Percentiles rank a stretch among this genome's conserved stretches.
phyloP scores from a whole-genome alignment of 108 stramenopile genomes.

The Conticribra guillardii region DNA sequence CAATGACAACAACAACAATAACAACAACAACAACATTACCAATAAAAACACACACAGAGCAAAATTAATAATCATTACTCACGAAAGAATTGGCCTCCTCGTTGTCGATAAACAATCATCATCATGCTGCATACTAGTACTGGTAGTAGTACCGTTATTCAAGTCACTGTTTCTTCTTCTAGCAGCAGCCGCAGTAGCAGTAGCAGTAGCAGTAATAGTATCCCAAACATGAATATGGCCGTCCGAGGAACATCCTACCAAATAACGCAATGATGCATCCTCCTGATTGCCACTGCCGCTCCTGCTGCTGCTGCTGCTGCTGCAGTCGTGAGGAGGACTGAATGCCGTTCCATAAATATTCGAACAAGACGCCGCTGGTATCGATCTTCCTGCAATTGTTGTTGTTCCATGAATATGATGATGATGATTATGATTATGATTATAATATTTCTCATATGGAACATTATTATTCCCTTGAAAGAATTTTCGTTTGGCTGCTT shows the following conservation, averaged over 20 bases:
- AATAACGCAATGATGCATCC: too few species aligned
- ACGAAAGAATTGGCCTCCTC: slow-evolving; percentile 9
- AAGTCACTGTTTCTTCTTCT: not conserved
- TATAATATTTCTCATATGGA: not conserved
- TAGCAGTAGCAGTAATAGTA: not conserved
- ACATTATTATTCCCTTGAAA: not conserved
- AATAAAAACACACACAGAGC: not conserved
- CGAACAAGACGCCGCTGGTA: too few species aligned
- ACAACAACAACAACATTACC: too few species aligned
- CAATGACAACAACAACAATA: too few species aligned
- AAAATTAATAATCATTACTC: not conserved
- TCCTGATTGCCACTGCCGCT: not conserved
- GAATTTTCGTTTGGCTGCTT: not conserved
- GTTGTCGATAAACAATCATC: too few species aligned
- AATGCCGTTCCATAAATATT: not conserved
- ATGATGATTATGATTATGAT: too few species aligned
- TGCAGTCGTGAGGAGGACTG: not conserved
- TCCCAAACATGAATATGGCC: not conserved
- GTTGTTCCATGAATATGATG: too few species aligned
- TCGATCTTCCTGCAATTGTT: too few species aligned
- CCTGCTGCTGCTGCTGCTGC: not conserved
- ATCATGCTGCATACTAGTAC: too few species aligned
- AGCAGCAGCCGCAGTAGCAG: not conserved
- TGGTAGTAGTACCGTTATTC: too few species aligned
- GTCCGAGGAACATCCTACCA: slow-evolving; percentile 5